Evolutionary conservation across 139 green algal species (phyloP), one percentile per base, ranked within the genome.

Genomic region (Chlamydomonas sphaeroides): DNA sequence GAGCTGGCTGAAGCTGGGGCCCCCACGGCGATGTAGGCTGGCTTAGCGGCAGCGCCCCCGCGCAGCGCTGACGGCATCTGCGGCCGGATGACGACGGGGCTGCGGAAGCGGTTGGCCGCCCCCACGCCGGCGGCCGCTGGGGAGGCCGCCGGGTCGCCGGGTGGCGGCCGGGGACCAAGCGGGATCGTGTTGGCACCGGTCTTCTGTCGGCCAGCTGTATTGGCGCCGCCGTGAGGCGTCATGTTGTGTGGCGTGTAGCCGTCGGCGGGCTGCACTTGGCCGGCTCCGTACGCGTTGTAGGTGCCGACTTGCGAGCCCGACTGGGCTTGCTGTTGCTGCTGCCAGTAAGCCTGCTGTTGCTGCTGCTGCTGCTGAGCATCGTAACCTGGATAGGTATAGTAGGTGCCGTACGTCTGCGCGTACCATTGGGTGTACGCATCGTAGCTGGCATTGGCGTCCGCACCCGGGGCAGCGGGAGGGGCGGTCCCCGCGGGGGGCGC

Each of bases 371-470:
- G 53, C 41, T 72, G 61, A 21, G 67, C 59, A 23, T 80, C 74
- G 35, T 80, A 80, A 5, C 74, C 74, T 26, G 39, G 41, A 20
- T 80, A 80, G 38, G n/a, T 20, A 21, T 80, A 80, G 38, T 61
- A 61, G 10, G 57, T 26, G 38, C 75, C 59, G 45, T 82, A 82
- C 8, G 51, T 80, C 49, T 72, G 75, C 32, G 61, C 61, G 26
- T 82, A 82, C 75, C 75, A 82, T 28, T 72, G 62, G 21, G 62
- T 62, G 32, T 82, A 82, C 8, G 68, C 68, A 33, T 82, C 61
- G n/a, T 80, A 67, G 59, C 59, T 26, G 33, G 36, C 59, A 14
- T 62, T 23, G 42, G 62, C 33, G 18, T 61, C 15, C 14, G 75
- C 32, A 2, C 45, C 73, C 8, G 33, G 35, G 33, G 38, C 38